phyloP scores from a whole-genome alignment of 2,329 filamentous ascomycete genomes.

The Capronia coronata region DNA sequence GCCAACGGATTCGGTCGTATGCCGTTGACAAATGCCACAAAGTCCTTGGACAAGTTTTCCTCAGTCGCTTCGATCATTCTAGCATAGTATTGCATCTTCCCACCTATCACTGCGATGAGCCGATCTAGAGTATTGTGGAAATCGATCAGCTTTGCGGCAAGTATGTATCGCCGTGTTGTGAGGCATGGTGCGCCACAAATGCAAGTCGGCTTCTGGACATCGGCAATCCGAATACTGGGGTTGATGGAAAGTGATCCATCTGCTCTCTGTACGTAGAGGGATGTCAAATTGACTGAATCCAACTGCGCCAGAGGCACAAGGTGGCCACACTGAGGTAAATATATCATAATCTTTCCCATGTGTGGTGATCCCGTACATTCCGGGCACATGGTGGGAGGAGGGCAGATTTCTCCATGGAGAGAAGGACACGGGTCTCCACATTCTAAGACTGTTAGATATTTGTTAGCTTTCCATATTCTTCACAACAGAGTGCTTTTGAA shows the following conservation, averaged over 20 bases:
- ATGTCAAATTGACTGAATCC: slow-evolving; percentile 16
- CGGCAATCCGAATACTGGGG: not conserved
- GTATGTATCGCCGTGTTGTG: slow-evolving; percentile 23
- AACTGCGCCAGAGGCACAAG: slow-evolving; percentile 14
- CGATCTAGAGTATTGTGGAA: slow-evolving; percentile 23
- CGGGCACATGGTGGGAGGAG: slow-evolving; percentile 14
- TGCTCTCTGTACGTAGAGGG: slow-evolving; percentile 3
- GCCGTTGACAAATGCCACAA: slow-evolving; percentile 18
- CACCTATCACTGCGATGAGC: slow-evolving; percentile 25
- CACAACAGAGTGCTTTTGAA: too few species aligned
- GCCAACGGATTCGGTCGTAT: slow-evolving; percentile 29
- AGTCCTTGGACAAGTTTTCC: slow-evolving; percentile 18
- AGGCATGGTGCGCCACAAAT: slow-evolving; percentile 18
- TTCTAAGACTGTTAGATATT: slow-evolving; percentile 3
- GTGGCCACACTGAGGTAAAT: slow-evolving; percentile 20
- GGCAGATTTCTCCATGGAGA: slow-evolving; percentile 20
- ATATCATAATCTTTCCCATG: slow-evolving; percentile 9
- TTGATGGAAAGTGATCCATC: slow-evolving; percentile 2
- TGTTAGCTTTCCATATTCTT: too few species aligned
- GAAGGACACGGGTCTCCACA: slow-evolving; percentile 26
- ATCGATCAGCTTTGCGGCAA: slow-evolving; percentile 16
- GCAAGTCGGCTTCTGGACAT: slow-evolving; percentile 20
- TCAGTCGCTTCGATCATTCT: slow-evolving; percentile 19
- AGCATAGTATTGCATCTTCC: slow-evolving; percentile 22
- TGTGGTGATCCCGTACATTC: slow-evolving; percentile 9